These are phyloP conservation scores for Aspergillus sparsus DNA, from an alignment of 495 filamentous ascomycete genomes.

Conservation along the genomic window DNA sequence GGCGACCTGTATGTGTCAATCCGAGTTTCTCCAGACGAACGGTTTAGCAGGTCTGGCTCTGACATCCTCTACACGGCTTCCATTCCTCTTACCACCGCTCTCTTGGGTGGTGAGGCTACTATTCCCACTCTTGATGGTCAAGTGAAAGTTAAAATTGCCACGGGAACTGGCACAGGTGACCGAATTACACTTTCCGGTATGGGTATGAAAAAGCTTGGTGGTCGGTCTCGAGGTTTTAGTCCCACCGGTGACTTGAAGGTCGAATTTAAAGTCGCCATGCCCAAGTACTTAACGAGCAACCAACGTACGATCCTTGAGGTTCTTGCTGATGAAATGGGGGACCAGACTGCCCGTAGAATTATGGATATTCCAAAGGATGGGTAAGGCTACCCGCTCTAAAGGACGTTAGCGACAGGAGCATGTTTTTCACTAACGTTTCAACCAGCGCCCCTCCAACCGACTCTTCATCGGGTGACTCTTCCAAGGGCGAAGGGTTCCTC, in stretches of 20 bases:
- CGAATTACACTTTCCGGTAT: constrained; percentile 80
- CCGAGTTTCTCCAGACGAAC: constrained; percentile 76
- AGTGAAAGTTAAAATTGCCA: constrained; percentile 82
- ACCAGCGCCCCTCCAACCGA: constrained; percentile 14
- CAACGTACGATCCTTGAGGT: constrained; percentile 92
- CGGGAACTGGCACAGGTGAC: constrained; percentile 91
- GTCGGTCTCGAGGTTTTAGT: constrained; percentile 49
- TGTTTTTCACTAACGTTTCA: constrained; percentile 5
- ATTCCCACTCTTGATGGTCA: constrained; percentile 90
- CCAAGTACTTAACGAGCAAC: constrained; percentile 85
- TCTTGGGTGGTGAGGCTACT: constrained; percentile 84
- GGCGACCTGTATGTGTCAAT: constrained; percentile 91
- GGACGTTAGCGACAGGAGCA: background rate
- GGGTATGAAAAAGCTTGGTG: constrained; percentile 83
- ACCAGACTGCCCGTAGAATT: constrained; percentile 85
- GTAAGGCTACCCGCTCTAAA: constrained; percentile 31
- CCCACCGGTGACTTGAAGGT: constrained; percentile 80
- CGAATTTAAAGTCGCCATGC: constrained; percentile 94
- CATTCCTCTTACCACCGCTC: constrained; percentile 88
- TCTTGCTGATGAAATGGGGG: constrained; percentile 90
- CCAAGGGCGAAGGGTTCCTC: constrained; percentile 79
- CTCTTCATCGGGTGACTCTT: constrained; percentile 31
- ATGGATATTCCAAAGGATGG: constrained; percentile 68
- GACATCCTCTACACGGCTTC: constrained; percentile 91
- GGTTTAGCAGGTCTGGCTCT: constrained; percentile 80